Evolutionary conservation across 306 rosid species (phyloP), one percentile per base, ranked within the genome.

Genomic region (Gastrolobium villosum): DNA sequence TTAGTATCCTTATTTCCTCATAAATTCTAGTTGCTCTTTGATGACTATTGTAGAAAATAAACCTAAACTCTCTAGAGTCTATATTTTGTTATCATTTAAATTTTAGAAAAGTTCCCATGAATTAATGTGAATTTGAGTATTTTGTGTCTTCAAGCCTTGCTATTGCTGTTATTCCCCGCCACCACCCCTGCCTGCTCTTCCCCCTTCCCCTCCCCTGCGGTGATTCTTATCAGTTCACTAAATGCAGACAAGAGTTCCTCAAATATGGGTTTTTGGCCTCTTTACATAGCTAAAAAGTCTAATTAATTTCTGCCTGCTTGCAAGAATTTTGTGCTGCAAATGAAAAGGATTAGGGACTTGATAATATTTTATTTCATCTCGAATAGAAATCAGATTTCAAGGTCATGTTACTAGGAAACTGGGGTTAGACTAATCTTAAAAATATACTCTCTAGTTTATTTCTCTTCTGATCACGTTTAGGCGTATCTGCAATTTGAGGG

Each of bases 1-100:
- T 73, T 57, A 73, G 31, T 39, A 28, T 10, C 15, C 11, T 7
- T 65, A 65, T 37, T 37, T 39, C 34, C 70, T 63, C 31, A n/a
- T 11, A 57, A 4, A 31, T 20, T 54, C 61, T 54, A 2, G 14
- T 50, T 13, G 8, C 30, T 50, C 30, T 50, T n/a, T 15, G 9
- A 15, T 7, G 14, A 50, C 30, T 50, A 50, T 50, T 20, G 26
- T 20, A 20, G 26, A 20, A 20, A 20, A 20, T 20, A 20, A 20
- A 20, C 26, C 26, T 20, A 20, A 1, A 20, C 26, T 20, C 26
- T 20, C 26, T 20, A 20, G 26, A 20, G 26, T 20, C 26, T 20
- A 20, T 20, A 20, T 20, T 20, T 20, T 20, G 26, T 20, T 20
- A 20, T 20, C 26, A 20, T 20, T 20, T 20, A 20, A 20, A 20